Conservation (phyloP, 768 basidiomycete species). For the Galerina marginata region DNA sequence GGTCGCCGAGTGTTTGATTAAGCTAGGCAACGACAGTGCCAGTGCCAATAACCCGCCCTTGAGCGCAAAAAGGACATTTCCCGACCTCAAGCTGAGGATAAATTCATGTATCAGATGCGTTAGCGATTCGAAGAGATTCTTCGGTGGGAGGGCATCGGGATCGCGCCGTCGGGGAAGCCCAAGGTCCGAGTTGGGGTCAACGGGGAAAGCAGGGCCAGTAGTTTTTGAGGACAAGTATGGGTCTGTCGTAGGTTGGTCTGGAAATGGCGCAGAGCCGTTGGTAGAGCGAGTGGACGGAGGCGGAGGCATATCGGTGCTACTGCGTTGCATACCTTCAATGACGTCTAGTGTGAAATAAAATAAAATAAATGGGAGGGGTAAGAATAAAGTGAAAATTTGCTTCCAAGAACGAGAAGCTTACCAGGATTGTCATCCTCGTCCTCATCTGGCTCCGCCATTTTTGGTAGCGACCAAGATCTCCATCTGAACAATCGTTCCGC, state of each 20-base stretch:
- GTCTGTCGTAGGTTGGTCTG: not conserved
- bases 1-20: slow-evolving; percentile 31
- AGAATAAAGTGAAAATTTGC: not conserved
- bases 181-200: not conserved
- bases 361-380: not conserved
- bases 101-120: not conserved
- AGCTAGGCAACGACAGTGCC: not conserved
- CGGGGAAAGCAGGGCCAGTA: slow-evolving; percentile 1
- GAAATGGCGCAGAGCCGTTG: not conserved
- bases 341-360: slow-evolving; percentile 32
- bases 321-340: slow-evolving; percentile 60
- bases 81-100: not conserved
- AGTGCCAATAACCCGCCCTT: slow-evolving; percentile 1
- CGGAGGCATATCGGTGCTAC: slow-evolving; percentile 5
- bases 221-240: not conserved
- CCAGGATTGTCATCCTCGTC: slow-evolving; percentile 78
- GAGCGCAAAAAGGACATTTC: slow-evolving; percentile 2
- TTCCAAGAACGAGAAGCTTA: slow-evolving; percentile 12
- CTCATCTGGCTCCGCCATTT: slow-evolving; percentile 42
- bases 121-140: not conserved
- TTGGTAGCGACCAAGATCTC: slow-evolving; percentile 52
- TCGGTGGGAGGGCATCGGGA: not conserved
- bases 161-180: slow-evolving; percentile 2
- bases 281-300: not conserved
- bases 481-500: slow-evolving; percentile 44